Base-by-base conservation (phyloP, 2,329 filamentous ascomycete genomes). In the Ceratocystis eucalypticola region DNA sequence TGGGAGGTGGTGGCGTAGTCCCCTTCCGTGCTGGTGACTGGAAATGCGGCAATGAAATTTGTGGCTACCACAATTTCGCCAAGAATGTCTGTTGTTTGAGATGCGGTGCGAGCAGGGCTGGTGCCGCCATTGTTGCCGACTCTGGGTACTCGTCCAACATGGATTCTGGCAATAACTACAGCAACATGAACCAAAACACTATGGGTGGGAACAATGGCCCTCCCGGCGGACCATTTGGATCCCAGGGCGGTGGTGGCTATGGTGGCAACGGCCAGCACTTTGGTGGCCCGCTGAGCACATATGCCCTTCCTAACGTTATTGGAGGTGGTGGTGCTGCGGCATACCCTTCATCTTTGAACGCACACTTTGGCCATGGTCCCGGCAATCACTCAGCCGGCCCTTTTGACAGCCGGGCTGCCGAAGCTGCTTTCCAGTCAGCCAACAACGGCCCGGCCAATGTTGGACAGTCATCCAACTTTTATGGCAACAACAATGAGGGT, bases 11-110 rank as follows among this genome's bases (percentile, higher is more conserved):
- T 69, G 88, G 89, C 66, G 88, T 91, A 61, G 94, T 99, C 55
- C 94, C 94, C 17, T 99, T 99, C 87, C 89, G 94, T 73, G 94
- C 94, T 66, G 94, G 94, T 73, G 94, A 99, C 74, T 99, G 94
- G 94, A 96, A 96, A 77, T 99, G 94, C 74, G 94, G 94, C 66
- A 94, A 94, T 70, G 94, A 99, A 74, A 91, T 92, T 46, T 99
- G 94, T 75, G 91, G 89, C 67, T 99, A 99, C 77, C 94, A 99
- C 80, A 99, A 99, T 80, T 99, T 99, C 74, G 94, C 94, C 69
- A 99, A 99, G 84, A 99, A 99, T 73, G 93, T 97, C 67, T 96
- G 91, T 77, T 99, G 94, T 77, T 84, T 99, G 69, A 89, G 94
- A 68, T 99, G 94, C 74, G 94, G 94, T 75, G 94, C 93, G 65